These are phyloP conservation scores for Skeletonema tropicum DNA, from an alignment of 108 stramenopile species.

Conservation along the genomic window DNA sequence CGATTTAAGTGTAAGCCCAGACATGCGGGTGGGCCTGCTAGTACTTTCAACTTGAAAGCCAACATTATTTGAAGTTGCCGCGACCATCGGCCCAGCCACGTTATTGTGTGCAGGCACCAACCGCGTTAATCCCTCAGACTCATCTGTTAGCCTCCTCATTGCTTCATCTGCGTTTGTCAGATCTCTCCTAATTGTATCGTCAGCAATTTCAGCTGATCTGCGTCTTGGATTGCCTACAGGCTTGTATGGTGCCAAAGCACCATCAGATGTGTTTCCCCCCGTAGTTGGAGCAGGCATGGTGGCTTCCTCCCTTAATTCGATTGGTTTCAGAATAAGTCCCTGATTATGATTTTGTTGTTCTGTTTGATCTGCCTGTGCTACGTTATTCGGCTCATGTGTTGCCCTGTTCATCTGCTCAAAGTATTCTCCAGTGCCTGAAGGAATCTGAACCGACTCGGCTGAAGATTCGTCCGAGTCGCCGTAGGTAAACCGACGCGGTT, in stretches of 20 bases:
- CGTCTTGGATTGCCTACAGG: conserved; percentile 1
- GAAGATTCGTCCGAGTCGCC: conserved; percentile 33
- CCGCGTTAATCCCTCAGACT: not conserved
- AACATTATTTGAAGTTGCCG: not conserved
- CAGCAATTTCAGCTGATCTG: not conserved
- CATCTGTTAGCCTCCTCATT: not conserved
- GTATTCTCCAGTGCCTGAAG: conserved; percentile 26
- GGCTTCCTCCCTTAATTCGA: not conserved
- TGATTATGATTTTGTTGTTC: not conserved
- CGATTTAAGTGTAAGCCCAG: not conserved
- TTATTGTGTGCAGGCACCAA: not conserved
- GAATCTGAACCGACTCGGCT: conserved; percentile 33
- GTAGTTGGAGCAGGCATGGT: not conserved
- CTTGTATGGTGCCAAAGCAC: not conserved
- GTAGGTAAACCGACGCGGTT: not conserved
- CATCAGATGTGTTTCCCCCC: not conserved
- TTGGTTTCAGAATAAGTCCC: not conserved
- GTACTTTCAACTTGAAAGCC: not conserved
- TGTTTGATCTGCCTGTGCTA: not conserved
- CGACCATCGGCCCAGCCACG: not conserved
- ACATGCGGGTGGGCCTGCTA: not conserved
- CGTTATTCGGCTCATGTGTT: not conserved
- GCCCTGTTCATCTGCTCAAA: conserved; percentile 19
- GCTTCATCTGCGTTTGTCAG: conserved; percentile 17
- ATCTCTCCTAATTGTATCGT: conserved; percentile 19